A percentile compares a stretch with the other conserved stretches of the same genome.
phyloP scores from a whole-genome alignment of 441 rosid species.

The Melastoma candidum region DNA sequence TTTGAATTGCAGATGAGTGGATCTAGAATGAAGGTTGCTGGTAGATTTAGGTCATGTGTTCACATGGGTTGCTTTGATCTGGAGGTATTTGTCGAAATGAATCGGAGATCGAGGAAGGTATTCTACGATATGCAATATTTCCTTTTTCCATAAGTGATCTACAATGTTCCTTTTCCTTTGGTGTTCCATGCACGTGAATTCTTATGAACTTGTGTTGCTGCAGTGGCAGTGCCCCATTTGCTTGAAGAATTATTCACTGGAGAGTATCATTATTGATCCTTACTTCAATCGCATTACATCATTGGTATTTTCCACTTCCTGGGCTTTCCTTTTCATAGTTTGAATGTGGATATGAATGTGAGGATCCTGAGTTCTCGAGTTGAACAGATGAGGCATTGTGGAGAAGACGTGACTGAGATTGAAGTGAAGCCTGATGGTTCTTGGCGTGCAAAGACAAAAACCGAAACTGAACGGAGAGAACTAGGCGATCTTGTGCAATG shows the following conservation, averaged over 20 bases:
- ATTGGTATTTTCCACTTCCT: conserved; percentile 37
- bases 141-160: background rate
- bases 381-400: conserved; percentile 73
- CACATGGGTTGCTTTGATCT: conserved; percentile 99
- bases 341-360: background rate
- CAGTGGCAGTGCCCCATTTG: conserved; percentile 99
- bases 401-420: conserved; percentile 82
- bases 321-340: background rate
- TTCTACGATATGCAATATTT: conserved; percentile 12
- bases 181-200: conserved; percentile 4
- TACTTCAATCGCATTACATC: conserved; percentile 85
- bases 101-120: conserved; percentile 98
- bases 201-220: conserved; percentile 13
- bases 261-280: conserved; percentile 78
- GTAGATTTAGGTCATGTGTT: conserved; percentile 88
- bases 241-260: conserved; percentile 86
- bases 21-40: conserved; percentile 92
- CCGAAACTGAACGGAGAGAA: conserved; percentile 68
- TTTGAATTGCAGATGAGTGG: conserved; percentile 68
- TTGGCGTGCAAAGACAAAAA: conserved; percentile 87
- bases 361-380: conserved; percentile 5
- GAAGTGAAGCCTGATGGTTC: conserved; percentile 97
- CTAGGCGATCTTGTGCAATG: conserved; percentile 75
- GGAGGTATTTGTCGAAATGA: conserved; percentile 91
- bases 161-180: conserved; percentile 7